Base-by-base conservation (phyloP, 805 yeast genomes). In the Saturnispora bothae region DNA sequence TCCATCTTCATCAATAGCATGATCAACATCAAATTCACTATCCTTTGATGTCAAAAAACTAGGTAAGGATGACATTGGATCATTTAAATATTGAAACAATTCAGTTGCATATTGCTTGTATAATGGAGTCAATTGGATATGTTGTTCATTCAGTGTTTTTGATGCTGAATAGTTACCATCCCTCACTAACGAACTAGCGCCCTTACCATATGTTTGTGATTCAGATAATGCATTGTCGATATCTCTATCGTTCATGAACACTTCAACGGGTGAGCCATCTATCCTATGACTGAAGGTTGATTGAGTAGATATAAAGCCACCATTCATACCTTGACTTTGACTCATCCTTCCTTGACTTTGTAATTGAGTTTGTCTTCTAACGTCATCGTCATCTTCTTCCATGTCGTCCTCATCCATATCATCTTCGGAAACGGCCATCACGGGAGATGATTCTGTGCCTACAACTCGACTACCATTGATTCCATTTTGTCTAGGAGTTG, bases 1-100 rank as follows among this genome's bases (percentile, higher is more conserved):
- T 1, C 95, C 94, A 53, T 92, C 96, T 42, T 83, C 88, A 55
- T 92, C 98, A 19, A 92, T 83, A 4, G 85, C 77, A 38, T 81
- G 83, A 62, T 78, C 71, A 43, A 83, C 69, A 46, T 82, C 74
- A 49, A 81, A 78, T 38, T 72, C 79, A 18, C 29, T 22, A 2
- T 82, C 77, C 1, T 84, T 79, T 46, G 74, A 67, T 28, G 69
- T 61, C 13, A 83, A 61, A 50, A 82, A 76, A 18, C 69, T 73
- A 0, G 94, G 94, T 21, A 51, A 28, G 45, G 50, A 36, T 10
- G 40, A 43, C 30, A 44, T 43, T 20, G 51, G 33, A 26, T 69
- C 79, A 3, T 78, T 68, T 7, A 71, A 61, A 55, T 64, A 74
- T 46, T 68, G 76, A 37, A 71, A 58, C 33, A 73, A 58, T 41